Base-by-base conservation (phyloP, 2,329 filamentous ascomycete species). In the Fusarium gaditjirri region DNA sequence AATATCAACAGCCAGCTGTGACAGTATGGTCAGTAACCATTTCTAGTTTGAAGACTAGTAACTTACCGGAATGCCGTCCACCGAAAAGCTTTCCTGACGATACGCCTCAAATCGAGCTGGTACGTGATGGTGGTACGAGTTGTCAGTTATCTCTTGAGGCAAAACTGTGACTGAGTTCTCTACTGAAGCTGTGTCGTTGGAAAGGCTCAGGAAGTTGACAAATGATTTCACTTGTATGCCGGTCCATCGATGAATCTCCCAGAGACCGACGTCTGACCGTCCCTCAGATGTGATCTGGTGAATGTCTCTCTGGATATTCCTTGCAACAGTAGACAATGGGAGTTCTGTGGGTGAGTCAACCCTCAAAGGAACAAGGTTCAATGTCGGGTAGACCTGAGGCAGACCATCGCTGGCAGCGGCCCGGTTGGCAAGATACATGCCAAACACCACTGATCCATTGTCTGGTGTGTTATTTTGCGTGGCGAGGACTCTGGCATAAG, bases 401-500 rank as follows among this genome's bases (percentile, higher is more conserved):
- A 88, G 82, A 2, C 90, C 78, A 6, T 86, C 82, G 6, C 86
- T 82, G 13, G 86, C 80, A 11, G 86, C 80, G 0, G 87, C 86
- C 56, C 94, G 88, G 78, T 97, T 97, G 44, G 94, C 93, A 13
- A 97, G 87, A 79, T 97, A 98, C 27, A 97, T 81, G 4, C 94
- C 95, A 55, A 97, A 86, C 0, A 94, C 82, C 4, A 93, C 70
- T n/a, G 60, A 52, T 21, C 41, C 43, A 8, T 36, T n/a, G 10
- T 50, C 42, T 19, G 38, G n/a, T 5, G 41, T 80, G 42, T 88
- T 83, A 10, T 76, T 52, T 35, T 72, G 56, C 36, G 44, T 36
- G 52, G 80, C 76, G 5, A 83, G 76, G 16, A 80, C 76, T 69
- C 86, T 88, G 6, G 92, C 89, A 71, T 92, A 93, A 0, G 87